These are phyloP conservation scores for Termitomyces sp. DNA, from an alignment of 768 basidiomycete genomes.

Conservation along the genomic window DNA sequence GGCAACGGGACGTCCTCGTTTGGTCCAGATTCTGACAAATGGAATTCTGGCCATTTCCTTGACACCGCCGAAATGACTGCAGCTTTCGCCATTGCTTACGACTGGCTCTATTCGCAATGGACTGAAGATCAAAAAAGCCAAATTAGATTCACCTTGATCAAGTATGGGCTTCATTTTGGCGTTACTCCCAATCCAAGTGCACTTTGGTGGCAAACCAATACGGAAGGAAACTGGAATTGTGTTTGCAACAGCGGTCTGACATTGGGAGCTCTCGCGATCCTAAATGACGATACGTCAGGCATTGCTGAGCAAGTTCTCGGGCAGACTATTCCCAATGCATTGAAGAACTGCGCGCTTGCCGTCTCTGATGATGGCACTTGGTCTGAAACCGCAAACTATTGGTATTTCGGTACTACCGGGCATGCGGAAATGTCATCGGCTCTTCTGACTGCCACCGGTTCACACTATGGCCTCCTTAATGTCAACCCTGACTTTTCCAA, in stretches of 20 bases:
- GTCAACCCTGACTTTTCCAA: conserved; percentile 64
- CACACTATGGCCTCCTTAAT: conserved; percentile 65
- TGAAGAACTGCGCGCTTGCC: conserved; percentile 66
- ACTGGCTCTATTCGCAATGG: conserved; percentile 71
- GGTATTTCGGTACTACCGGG: conserved; percentile 92
- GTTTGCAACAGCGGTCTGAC: conserved; percentile 91
- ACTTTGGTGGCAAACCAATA: conserved; percentile 77
- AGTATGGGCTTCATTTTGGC: conserved; percentile 73
- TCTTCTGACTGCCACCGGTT: conserved; percentile 82
- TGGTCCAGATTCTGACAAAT: conserved; percentile 61
- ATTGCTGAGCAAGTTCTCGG: conserved; percentile 60
- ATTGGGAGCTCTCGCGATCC: conserved; percentile 84
- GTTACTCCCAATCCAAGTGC: conserved; percentile 36
- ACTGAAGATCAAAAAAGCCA: conserved; percentile 54
- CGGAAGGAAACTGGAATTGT: conserved; percentile 97
- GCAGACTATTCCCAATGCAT: conserved; percentile 68
- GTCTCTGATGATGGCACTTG: conserved; percentile 77
- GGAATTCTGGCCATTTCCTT: conserved; percentile 91
- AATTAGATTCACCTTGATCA: conserved; percentile 69
- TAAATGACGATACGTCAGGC: conserved; percentile 77
- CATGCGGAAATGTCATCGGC: conserved; percentile 86
- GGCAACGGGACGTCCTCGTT: conserved; percentile 63
- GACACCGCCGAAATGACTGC: conserved; percentile 87
- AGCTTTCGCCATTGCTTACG: conserved; percentile 90
- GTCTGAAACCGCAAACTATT: conserved; percentile 92